Base-by-base conservation (phyloP, 257 asterid species). In the Mitragyna speciosa region DNA sequence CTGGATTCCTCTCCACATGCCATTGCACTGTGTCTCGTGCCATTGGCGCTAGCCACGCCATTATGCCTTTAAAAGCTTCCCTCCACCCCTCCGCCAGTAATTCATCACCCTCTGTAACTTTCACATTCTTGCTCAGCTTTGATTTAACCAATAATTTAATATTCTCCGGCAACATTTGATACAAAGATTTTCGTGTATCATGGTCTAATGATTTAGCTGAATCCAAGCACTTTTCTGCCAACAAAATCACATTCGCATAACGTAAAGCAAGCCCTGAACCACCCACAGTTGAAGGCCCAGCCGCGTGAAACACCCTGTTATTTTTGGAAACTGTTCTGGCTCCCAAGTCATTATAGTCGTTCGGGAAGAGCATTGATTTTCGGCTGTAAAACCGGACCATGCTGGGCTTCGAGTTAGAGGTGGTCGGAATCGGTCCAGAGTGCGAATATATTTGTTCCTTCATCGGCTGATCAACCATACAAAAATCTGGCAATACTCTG, bases 41-140 rank as follows among this genome's bases (percentile, higher is more conserved):
- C 87, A 92, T 83, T 28, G 98, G 97, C 22, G 85, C 92, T 20
- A 94, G 90, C 98, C 98, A 94, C 84, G 79, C 84, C 92, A 94
- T 65, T 47, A 94, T 86, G 78, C 85, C 97, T 70, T 28, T 82
- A 89, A 92, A 69, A 4, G 97, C 95, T 0, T 84, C 93, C 82
- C 96, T 80, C 98, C 98, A 94, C 68, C 97, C 96, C 56, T 75
- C 88, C 0, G 98, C 97, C 68, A 92, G 79, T 22, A 47, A 65
- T 54, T 80, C 84, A 41, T 92, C 98, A 0, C 79, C 83, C 73
- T 78, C 79, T 30, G 76, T 22, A 17, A 70, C 79, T 63, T 76
- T 88, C 90, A 88, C 76, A 61, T 89, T 91, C 92, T 87, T 91
- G 76, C 89, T 84, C 83, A 94, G 87, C 90, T 94, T 94, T 12